Conservation (phyloP, 2,329 filamentous ascomycete genomes). For the Monosporascus sp. region DNA sequence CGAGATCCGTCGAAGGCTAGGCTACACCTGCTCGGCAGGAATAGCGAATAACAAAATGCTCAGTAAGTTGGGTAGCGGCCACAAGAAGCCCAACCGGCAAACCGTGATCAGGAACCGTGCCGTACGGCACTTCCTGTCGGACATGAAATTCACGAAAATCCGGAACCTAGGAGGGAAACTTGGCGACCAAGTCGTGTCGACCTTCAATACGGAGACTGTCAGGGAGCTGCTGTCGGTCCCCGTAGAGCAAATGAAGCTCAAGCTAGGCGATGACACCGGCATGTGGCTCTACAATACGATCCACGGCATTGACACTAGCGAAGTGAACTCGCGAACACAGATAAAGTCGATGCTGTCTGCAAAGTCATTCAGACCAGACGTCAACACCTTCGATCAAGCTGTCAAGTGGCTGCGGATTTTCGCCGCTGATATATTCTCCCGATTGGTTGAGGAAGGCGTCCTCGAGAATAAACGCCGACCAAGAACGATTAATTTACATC, state of each 20-base stretch:
- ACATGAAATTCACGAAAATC: conserved; percentile 93
- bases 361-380: conserved; percentile 86
- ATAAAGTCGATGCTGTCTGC: conserved; percentile 98
- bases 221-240: conserved; percentile 69
- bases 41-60: conserved; percentile 91
- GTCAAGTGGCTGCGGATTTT: conserved; percentile 87
- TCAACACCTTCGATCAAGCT: conserved; percentile 73
- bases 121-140: conserved; percentile 69
- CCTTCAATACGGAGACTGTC: conserved; percentile 76
- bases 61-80: conserved; percentile 84
- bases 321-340: conserved; percentile 85
- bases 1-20: conserved; percentile 62
- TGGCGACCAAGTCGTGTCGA: conserved; percentile 77
- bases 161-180: conserved; percentile 93
- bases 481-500: conserved; percentile 79
- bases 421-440: conserved; percentile 81
- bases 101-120: conserved; percentile 90
- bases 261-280: conserved; percentile 78
- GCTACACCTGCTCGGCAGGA: conserved; percentile 89
- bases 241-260: conserved; percentile 70
- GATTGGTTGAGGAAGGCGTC: conserved; percentile 86
- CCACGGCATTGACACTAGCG: conserved; percentile 78
- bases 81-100: conserved; percentile 92
- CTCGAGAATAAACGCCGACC: conserved; percentile 83
- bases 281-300: conserved; percentile 81